phyloP scores from a whole-genome alignment of 1,284 basidiomycete species.

The Tranzscheliella williamsii region DNA sequence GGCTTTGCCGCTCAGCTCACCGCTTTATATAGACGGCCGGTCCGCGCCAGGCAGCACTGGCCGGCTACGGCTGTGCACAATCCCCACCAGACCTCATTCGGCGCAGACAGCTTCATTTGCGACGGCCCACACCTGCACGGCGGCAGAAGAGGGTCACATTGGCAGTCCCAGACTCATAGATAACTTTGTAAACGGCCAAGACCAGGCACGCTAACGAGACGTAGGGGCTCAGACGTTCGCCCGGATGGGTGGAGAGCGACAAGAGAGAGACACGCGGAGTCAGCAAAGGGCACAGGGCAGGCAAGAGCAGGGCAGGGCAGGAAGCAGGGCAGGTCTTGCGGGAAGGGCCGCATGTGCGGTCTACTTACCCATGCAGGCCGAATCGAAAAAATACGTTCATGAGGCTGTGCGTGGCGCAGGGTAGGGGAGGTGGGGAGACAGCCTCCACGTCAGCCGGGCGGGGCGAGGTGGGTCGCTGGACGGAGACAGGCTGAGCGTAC shows the following conservation, averaged over 20 bases:
- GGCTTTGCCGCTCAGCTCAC: too few relatives aligned
- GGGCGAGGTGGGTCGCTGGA: background rate
- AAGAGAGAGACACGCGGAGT: background rate
- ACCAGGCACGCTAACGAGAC: conserved; percentile 57
- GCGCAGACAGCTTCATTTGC: background rate
- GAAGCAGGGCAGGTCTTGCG: background rate
- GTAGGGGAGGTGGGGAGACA: background rate
- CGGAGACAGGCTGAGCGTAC: conserved; percentile 61
- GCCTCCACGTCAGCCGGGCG: background rate
- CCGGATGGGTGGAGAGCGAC: conserved; percentile 15
- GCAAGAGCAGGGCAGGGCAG: background rate
- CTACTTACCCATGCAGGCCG: conserved; percentile 54
- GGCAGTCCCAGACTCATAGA: conserved; percentile 5
- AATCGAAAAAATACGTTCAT: conserved; percentile 58
- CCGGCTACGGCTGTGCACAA: background rate
- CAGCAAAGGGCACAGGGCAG: background rate
- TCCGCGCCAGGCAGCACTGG: background rate
- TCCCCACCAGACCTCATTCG: background rate
- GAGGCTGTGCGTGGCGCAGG: conserved; percentile 26
- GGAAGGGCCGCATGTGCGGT: background rate
- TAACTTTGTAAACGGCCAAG: conserved; percentile 55
- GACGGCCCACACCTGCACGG: background rate
- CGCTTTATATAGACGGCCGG: too few relatives aligned
- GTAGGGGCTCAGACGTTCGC: conserved; percentile 58
- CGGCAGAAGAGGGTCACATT: background rate